A percentile compares a stretch with the other conserved stretches of the same genome.
Conservation (phyloP, 768 basidiomycete species). For the Mycena kentingensis region DNA sequence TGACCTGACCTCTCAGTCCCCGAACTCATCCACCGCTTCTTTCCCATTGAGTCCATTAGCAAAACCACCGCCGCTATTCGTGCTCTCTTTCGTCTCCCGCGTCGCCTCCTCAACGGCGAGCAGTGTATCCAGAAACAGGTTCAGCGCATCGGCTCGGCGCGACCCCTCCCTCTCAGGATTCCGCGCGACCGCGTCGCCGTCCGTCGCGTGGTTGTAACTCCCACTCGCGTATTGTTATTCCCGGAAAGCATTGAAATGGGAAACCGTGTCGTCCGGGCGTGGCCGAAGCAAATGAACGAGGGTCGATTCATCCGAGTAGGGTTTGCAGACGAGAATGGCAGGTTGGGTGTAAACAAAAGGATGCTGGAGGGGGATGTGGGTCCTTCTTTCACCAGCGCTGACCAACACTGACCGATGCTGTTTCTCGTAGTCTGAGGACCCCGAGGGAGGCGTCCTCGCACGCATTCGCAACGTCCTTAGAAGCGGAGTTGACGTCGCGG, state of each 20-base stretch:
- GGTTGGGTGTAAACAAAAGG: constrained; percentile 1
- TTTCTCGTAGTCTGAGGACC: constrained; percentile 9
- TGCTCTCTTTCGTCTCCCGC: constrained; percentile 20
- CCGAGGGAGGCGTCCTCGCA: constrained; percentile 16
- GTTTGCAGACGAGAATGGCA: constrained; percentile 21
- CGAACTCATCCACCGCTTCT: constrained; percentile 15
- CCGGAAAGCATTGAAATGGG: constrained; percentile 20
- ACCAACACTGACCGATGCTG: too few relatives aligned
- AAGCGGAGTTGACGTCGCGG: constrained; percentile 14
- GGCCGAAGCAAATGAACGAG: constrained; percentile 13
- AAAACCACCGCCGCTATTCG: constrained; percentile 11
- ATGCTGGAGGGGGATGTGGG: constrained; percentile 3
- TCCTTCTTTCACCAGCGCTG: too few relatives aligned
- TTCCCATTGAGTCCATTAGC: background rate
- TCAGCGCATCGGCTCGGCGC: background rate
- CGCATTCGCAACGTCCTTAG: constrained; percentile 15
- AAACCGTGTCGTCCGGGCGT: constrained; percentile 21
- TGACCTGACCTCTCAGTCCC: background rate
- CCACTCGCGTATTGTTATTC: constrained; percentile 21
- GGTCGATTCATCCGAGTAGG: constrained; percentile 21
- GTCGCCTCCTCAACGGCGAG: constrained; percentile 7
- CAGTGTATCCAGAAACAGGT: constrained; percentile 1
- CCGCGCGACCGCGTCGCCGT: constrained; percentile 15
- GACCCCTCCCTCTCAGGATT: background rate
- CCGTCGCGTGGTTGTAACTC: constrained; percentile 21